Conservation (phyloP, 768 basidiomycete species). For the Boletus rufocinnamomeus region DNA sequence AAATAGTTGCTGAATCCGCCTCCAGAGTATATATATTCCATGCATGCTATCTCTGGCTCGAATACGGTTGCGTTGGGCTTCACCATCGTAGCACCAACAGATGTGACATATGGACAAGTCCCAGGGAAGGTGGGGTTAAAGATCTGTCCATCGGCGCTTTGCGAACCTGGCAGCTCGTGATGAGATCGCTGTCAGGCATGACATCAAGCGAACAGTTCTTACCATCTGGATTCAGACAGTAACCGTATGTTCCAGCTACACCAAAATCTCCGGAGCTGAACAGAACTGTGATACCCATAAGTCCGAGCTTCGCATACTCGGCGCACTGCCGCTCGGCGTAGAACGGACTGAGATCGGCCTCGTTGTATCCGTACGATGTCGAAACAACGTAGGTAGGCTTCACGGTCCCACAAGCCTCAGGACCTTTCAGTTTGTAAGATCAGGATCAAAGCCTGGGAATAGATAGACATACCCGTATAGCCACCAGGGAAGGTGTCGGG, state of each 20-base stretch:
- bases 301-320: slow-evolving; percentile 49
- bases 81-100: slow-evolving; percentile 49
- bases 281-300: slow-evolving; percentile 40
- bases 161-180: slow-evolving; percentile 7
- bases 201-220: not conserved
- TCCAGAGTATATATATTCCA: slow-evolving; percentile 45
- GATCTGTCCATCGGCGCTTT: slow-evolving; percentile 46
- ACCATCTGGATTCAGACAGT: slow-evolving; percentile 37
- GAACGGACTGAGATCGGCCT: slow-evolving; percentile 37
- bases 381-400: slow-evolving; percentile 44
- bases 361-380: slow-evolving; percentile 44
- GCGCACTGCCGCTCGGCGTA: slow-evolving; percentile 45
- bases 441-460: not conserved
- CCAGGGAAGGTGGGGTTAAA: slow-evolving; percentile 58
- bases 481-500: slow-evolving; percentile 26
- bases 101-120: slow-evolving; percentile 52
- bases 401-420: slow-evolving; percentile 39
- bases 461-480: slow-evolving; percentile 18
- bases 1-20: slow-evolving; percentile 47
- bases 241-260: slow-evolving; percentile 30
- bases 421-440: slow-evolving; percentile 15
- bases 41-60: slow-evolving; percentile 54
- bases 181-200: not conserved
- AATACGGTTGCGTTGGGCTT: slow-evolving; percentile 39
- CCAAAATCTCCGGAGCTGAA: slow-evolving; percentile 36